A percentile compares a stretch with the other conserved stretches of the same genome.
phyloP scores from a whole-genome alignment of 225 moss, liverwort and hornwort species.

The Anthoceros angustus region DNA sequence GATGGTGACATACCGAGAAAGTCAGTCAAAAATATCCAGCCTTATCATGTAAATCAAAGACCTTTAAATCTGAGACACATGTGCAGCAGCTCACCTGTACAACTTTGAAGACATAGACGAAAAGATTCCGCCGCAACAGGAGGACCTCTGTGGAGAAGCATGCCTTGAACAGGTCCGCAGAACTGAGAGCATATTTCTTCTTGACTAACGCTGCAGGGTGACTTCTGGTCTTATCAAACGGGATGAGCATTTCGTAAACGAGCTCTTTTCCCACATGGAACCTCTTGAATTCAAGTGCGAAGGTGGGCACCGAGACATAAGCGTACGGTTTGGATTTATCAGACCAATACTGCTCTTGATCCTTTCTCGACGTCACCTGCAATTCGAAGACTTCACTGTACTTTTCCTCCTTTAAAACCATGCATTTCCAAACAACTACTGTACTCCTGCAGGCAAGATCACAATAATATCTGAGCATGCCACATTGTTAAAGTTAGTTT shows the following conservation, averaged over 20 bases:
- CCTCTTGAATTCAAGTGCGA: background rate
- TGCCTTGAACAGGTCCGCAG: background rate
- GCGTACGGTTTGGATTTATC: background rate
- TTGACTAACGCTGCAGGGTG: background rate
- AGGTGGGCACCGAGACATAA: background rate
- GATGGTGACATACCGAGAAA: no score
- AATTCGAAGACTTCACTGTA: background rate
- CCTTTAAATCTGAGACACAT: background rate
- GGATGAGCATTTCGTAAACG: background rate
- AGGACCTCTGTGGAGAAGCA: background rate
- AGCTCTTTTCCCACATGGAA: background rate
- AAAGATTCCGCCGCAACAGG: slow-evolving; percentile 34
- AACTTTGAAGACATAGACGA: slow-evolving; percentile 31
- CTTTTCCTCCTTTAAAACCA: no score
- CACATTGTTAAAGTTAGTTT: background rate
- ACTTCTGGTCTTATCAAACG: background rate
- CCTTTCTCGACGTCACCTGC: background rate
- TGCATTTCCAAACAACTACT: no score
- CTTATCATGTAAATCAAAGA: background rate
- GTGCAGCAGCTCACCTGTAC: slow-evolving; percentile 23
- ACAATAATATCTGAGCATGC: no score
- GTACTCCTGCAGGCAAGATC: no score
- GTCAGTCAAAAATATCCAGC: background rate
- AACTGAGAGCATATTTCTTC: background rate
- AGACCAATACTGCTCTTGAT: background rate